Base-by-base conservation (phyloP, 371 early-diverging fungal species). In the Synchytrium microbalum region DNA sequence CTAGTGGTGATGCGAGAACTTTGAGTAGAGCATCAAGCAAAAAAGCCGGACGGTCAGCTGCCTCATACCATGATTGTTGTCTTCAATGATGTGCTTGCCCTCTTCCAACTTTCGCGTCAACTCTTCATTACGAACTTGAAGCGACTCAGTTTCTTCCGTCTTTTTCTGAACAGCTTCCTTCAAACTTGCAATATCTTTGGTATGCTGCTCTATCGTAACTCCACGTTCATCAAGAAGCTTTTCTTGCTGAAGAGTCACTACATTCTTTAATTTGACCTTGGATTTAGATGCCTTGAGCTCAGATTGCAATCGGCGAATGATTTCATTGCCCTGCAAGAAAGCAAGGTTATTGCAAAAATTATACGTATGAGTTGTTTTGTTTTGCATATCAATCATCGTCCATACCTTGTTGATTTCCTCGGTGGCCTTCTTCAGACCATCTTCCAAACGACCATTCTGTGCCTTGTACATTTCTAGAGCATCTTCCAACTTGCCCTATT, bases 191-290 rank as follows among this genome's bases (percentile, higher is more conserved):
- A 75, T 5, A 31, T 80, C 80, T 54, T 78, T 72, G 30, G 72
- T 70, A 27, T 64, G 68, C 46, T 64, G 31, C 27, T 75, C 72
- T n/a, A 75, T 65, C 1, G 73, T 46, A 3, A 64, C 60, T 24
- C 62, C 61, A 14, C 74, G 64, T 61, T 80, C 80, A 56, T 77
- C 77, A 14, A 80, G 59, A 1, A 80, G 65, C 65, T 75, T 74
- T 46, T 80, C 80, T 66, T 80, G 80, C 64, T 80, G 80, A 52
- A 78, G 46, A 10, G 77, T 75, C 14, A 77, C 78, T 2, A 74
- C 69, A 59, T 75, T 79, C 63, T 80, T 82, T 30, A 75, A 61
- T 64, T 82, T 82, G n/a, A 75, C 56, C 61, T 80, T 80, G 19
- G 74, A 29, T 64, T 78, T 78, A 0, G 70, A 32, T 0, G 67